Percentiles rank a stretch among this genome's conserved stretches.
Evolutionary conservation across 108 stramenopile genomes (phyloP).

Genomic region (Skeletonema tropicum): DNA sequence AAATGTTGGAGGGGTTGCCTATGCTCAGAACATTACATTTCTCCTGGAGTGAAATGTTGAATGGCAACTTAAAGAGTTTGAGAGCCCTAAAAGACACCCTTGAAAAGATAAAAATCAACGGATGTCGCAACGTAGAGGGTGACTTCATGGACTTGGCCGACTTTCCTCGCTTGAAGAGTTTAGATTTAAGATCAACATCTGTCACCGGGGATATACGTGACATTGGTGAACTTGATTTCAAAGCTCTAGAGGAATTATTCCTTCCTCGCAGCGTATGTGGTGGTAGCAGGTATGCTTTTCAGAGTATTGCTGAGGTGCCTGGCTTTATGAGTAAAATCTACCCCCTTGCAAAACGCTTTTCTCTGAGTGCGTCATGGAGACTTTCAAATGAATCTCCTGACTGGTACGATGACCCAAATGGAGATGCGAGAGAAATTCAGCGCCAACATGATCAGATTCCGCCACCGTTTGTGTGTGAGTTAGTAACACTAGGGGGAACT

Average conservation of each 20-base stretch:
- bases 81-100: slow-evolving; percentile 1
- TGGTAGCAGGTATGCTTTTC: background rate
- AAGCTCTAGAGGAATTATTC: background rate
- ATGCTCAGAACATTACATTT: background rate
- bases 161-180: slow-evolving; percentile 6
- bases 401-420: background rate
- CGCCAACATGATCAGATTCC: background rate
- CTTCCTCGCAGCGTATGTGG: background rate
- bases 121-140: background rate
- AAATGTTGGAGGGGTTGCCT: background rate
- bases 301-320: background rate
- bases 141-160: slow-evolving; percentile 20
- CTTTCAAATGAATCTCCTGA: slow-evolving; percentile 8
- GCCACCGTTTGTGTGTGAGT: background rate
- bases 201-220: slow-evolving; percentile 4
- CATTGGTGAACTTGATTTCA: background rate
- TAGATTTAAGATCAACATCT: background rate
- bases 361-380: background rate
- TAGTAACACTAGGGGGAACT: background rate
- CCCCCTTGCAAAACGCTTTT: background rate
- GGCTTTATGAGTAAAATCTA: background rate
- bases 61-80: background rate
- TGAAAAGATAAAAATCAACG: background rate
- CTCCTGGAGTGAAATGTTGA: too few relatives aligned
- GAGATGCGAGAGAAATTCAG: background rate